Percentiles rank a stretch among this genome's conserved stretches.
Evolutionary conservation across 345 rosid genomes (phyloP).

Genomic region (Physaria fendleri): DNA sequence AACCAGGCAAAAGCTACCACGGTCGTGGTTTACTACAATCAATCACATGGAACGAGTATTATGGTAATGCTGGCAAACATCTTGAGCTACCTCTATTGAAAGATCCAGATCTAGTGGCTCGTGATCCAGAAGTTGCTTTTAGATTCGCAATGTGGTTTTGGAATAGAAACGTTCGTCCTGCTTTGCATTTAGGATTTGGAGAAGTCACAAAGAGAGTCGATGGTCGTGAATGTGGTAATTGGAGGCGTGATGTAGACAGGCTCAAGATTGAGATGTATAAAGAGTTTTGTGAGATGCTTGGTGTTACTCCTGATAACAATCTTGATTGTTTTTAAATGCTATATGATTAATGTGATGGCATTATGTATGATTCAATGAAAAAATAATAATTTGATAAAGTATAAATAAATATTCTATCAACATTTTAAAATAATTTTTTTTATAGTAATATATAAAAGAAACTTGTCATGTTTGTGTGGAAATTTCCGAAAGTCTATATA

Average conservation of each 20-base stretch:
- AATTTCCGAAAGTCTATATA: no score
- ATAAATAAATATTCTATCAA: no score
- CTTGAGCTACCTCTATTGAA: conserved; percentile 25
- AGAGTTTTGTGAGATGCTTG: conserved; percentile 34
- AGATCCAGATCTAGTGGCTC: conserved; percentile 37
- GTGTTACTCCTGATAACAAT: conserved; percentile 28
- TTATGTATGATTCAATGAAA: not conserved
- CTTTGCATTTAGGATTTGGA: conserved; percentile 15
- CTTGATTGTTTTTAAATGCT: conserved; percentile 22
- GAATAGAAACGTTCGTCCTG: conserved; percentile 31
- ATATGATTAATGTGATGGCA: not conserved
- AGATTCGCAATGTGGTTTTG: conserved; percentile 46
- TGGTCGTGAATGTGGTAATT: conserved; percentile 36
- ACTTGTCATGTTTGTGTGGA: no score
- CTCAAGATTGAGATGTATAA: conserved; percentile 24
- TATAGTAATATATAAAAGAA: no score
- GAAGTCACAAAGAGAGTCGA: conserved; percentile 16
- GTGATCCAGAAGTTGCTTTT: conserved; percentile 29
- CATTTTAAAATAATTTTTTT: no score
- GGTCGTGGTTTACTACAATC: conserved; percentile 13
- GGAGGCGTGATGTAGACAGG: conserved; percentile 1
- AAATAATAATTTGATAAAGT: not conserved
- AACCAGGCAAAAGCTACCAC: conserved; percentile 28
- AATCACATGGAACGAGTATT: conserved; percentile 43
- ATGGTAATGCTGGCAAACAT: conserved; percentile 34